phyloP scores from a whole-genome alignment of 768 basidiomycete genomes.

The Brasilioporus rufonigricans region DNA sequence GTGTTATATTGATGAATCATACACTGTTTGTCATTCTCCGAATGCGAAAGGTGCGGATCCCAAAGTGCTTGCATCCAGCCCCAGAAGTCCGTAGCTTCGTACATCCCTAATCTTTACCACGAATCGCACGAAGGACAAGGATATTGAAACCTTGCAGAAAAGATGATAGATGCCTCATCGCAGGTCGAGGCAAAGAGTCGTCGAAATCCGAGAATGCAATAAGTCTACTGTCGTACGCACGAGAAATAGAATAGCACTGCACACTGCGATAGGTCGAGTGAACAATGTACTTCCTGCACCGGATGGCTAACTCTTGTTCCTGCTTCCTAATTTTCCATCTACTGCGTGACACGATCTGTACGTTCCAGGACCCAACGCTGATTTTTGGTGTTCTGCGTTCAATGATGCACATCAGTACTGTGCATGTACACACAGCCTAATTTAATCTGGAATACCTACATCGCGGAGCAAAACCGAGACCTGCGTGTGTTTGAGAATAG shows the following conservation, averaged over 20 bases:
- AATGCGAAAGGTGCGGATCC: background rate
- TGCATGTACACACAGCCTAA: background rate
- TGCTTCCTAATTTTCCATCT: background rate
- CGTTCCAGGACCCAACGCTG: slow-evolving; percentile 3
- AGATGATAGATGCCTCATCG: too few species aligned
- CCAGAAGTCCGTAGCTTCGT: too few species aligned
- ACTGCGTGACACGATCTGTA: background rate
- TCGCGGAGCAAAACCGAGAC: background rate
- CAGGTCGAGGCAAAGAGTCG: too few species aligned
- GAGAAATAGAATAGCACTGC: background rate
- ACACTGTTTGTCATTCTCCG: background rate
- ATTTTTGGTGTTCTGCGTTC: background rate
- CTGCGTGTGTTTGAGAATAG: background rate
- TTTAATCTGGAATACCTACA: background rate
- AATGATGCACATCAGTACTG: background rate
- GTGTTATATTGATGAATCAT: background rate
- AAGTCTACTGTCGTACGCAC: background rate
- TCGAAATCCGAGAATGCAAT: background rate
- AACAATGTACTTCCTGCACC: background rate
- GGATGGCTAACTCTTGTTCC: background rate
- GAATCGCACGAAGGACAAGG: too few species aligned
- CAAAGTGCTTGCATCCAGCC: background rate
- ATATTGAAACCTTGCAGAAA: too few species aligned
- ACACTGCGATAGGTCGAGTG: background rate
- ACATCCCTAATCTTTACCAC: too few species aligned